These are phyloP conservation scores for Globisporangium okanoganense DNA, from an alignment of 352 stramenopile genomes.

Conservation along the genomic window DNA sequence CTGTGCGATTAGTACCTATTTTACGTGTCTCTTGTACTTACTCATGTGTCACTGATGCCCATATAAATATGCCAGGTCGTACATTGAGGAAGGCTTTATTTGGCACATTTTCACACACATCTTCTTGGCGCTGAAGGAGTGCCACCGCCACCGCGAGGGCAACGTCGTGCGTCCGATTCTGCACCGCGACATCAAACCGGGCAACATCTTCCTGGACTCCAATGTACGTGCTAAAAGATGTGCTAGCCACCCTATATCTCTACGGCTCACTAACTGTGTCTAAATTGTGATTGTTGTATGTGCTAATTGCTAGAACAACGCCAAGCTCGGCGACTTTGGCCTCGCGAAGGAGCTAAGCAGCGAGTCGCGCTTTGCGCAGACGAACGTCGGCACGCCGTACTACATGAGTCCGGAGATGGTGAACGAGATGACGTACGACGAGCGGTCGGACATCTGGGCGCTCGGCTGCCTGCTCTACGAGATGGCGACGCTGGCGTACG, in stretches of 20 bases:
- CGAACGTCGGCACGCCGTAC: constrained; percentile 91
- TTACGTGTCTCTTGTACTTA: neutral
- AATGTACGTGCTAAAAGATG: constrained; percentile 80
- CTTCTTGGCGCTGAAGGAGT: constrained; percentile 89
- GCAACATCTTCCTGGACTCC: constrained; percentile 91
- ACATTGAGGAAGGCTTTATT: constrained; percentile 92
- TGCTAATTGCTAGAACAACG: constrained; percentile 63
- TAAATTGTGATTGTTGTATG: constrained; percentile 3
- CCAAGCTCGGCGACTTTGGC: constrained; percentile 91
- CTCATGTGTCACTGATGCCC: neutral
- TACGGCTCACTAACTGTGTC: constrained; percentile 7
- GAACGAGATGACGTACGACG: constrained; percentile 92
- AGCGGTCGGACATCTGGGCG: constrained; percentile 91
- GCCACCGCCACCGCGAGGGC: constrained; percentile 83
- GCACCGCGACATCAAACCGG: constrained; percentile 90
- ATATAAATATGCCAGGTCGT: constrained; percentile 37
- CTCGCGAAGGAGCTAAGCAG: constrained; percentile 89
- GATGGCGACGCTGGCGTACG: constrained; percentile 82
- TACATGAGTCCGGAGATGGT: constrained; percentile 93
- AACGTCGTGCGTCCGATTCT: constrained; percentile 82
- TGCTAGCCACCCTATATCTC: constrained; percentile 3
- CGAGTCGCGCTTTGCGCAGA: constrained; percentile 88
- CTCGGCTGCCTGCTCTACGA: constrained; percentile 90
- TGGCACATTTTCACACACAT: constrained; percentile 93
- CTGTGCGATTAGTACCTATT: neutral